Evolutionary conservation across 352 stramenopile genomes (phyloP).

Genomic region (Sclerospora graminicola): DNA sequence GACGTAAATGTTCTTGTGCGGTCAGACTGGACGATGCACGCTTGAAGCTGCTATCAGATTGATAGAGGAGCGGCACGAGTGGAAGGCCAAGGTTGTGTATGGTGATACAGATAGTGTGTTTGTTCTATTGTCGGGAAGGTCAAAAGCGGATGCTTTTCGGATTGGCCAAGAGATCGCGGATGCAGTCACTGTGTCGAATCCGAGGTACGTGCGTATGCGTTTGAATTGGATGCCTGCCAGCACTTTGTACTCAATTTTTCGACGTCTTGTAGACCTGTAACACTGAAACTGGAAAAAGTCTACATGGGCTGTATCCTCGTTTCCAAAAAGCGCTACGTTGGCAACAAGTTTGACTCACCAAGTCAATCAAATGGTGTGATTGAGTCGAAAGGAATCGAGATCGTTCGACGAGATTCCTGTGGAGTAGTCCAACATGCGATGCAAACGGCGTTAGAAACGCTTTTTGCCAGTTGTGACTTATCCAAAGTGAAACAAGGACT

Average conservation of each 20-base stretch:
- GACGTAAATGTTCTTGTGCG: background rate
- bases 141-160: conserved; percentile 89
- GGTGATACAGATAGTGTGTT: conserved; percentile 99
- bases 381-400: conserved; percentile 91
- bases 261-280: conserved; percentile 40
- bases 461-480: conserved; percentile 67
- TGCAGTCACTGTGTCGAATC: conserved; percentile 76
- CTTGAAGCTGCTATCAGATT: conserved; percentile 90
- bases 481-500: conserved; percentile 56
- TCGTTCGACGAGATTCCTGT: conserved; percentile 89
- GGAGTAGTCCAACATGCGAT: conserved; percentile 74
- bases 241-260: background rate
- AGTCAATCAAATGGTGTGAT: conserved; percentile 42
- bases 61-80: conserved; percentile 76
- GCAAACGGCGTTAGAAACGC: conserved; percentile 39
- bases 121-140: conserved; percentile 91
- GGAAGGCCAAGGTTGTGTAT: conserved; percentile 90
- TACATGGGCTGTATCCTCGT: conserved; percentile 89
- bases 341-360: conserved; percentile 72
- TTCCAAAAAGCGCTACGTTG: conserved; percentile 94
- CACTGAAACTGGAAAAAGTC: conserved; percentile 86
- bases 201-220: conserved; percentile 32
- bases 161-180: conserved; percentile 89
- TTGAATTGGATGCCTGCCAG: too few relatives aligned
- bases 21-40: conserved; percentile 79